Evolutionary conservation across 352 stramenopile genomes (phyloP), one percentile per base, ranked within the genome.

Genomic region (Elongisporangium anandrum): DNA sequence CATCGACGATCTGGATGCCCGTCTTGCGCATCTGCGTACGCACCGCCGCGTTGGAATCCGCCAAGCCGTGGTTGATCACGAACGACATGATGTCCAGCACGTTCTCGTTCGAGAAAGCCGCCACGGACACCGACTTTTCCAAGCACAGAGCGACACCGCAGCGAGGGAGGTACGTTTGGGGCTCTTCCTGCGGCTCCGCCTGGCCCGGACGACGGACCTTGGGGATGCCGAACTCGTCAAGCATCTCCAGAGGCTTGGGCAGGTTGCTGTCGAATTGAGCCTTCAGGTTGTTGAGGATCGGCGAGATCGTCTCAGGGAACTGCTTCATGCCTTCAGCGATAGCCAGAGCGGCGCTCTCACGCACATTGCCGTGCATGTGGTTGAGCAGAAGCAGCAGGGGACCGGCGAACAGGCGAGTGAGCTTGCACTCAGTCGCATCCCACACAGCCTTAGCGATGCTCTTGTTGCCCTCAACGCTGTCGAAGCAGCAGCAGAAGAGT

Each of bases 1-100:
- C 72, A 54, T 86, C 78, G 47, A 96, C 85, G 29, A 91, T 68
- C 61, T 91, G 76, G 34, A 94, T 86, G 26, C 87, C 81, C 20
- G 85, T 89, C 70, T 90, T 94, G 50, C 85, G 85, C 81, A 94
- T 96, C 57, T 93, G 80, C 17, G 81, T 74, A 47, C 87, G 85
- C 52, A 96, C 87, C 17, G 68, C 75, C 3, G 70, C 63, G 63
- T 92, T 90, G 22, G 75, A 66, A 65, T 96, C 87, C 34, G 72
- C 78, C 22, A 94, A 64, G 26, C 87, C 87, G 52, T 87, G 66
- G 47, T 93, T 79, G 54, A 96, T 87, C 48, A 96, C 83, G 52
- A 96, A 96, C 23, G 80, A 74, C 59, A 95, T 62, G 19, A 89
- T 63, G 26, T 77, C 61, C 62, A 90, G 77, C 7, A 90, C 85